Evolutionary conservation across 83 land plant species (phyloP), one percentile per base, ranked within the genome.

Genomic region (Diphasiastrum complanatum): DNA sequence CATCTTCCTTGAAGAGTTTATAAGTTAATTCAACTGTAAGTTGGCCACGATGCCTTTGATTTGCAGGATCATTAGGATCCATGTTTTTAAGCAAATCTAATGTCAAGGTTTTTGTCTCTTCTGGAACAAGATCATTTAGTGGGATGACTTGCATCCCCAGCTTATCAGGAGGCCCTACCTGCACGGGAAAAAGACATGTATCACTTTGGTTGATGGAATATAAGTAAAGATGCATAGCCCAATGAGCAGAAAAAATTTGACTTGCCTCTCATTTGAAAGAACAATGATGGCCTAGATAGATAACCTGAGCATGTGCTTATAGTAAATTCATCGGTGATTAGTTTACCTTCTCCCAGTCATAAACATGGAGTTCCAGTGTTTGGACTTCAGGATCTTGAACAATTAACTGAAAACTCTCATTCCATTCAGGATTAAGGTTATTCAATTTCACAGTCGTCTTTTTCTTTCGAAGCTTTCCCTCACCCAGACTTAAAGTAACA

Each of bases 101-200:
- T 16, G 84, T 84, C 25, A 79, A 31, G 0, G 16, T 49, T 61
- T 84, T 84, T 36, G 89, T 34, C 56, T 80, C 85, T 37, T 75
- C 57, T 45, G 86, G 85, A 11, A 60, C 50, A 67, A 95, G 70
- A 19, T 76, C 81, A 40, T 73, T 78, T 58, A 95, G 52, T 16
- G 92, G 86, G 30, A 89, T 40, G 2, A 75, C 73, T 69, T 86
- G 91, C 93, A 95, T 82, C 4, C 97, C 99, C 74, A 95, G 73
- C 60, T 82, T 84, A 61, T 95, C 97, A 67, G 86, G 99, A 19
- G 71, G 26, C 19, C 92, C 87, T 58, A 86, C 70, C 91, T 90
- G 59, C 64, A 66, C 28, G 1, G 16, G 46, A 53, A 4, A 27
- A 38, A 65, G 24, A 3, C 45, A 18, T 2, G 14, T 4, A 4